Base-by-base conservation (phyloP, 495 filamentous ascomycete genomes). In the Daldinia caldariorum region DNA sequence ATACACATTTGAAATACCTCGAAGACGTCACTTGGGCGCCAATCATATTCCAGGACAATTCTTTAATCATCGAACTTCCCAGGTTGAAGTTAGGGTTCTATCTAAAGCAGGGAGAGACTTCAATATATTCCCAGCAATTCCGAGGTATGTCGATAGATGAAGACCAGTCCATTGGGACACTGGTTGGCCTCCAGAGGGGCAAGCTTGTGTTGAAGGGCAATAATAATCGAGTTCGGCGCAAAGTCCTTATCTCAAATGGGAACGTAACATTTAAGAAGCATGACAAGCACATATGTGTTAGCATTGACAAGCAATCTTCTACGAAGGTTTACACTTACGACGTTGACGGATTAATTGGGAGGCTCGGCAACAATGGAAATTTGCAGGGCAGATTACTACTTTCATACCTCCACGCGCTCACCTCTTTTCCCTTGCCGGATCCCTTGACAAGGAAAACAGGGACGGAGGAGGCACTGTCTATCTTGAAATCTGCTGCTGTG, bases 401-500 rank as follows among this genome's bases (percentile, higher is more conserved):
- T 9, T 82, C 78, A 39, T 87, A 86, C 58, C 79, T 91, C 1
- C 88, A 92, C 67, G 89, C 88, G 0, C n/a, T 88, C 0, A 92
- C 89, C 0, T 85, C 88, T 1, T 83, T 80, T 56, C 85, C 81
- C 49, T 65, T 91, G 0, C 82, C 85, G 0, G 90, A 93, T 67
- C 78, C 81, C 0, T 73, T 92, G 0, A 89, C 87, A 0, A 61
- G 69, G 0, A 80, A 76, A 29, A 91, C 88, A 3, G 90, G 90
- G 0, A 91, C 88, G 0, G 90, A 92, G 63, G 80, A 90, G 68
- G 82, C 85, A 0, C 71, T 92, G 1, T 61, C 67, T 0, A 82
- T 85, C 22, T 79, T 91, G 9, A 63, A 66, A 0, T 84, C 81
- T 3, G 84, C 84, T 29, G 77, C 85, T 1, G 67, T 86, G 0